phyloP scores from a whole-genome alignment of 2,329 filamentous ascomycete genomes.

The Hymenoscyphus fructigenus region DNA sequence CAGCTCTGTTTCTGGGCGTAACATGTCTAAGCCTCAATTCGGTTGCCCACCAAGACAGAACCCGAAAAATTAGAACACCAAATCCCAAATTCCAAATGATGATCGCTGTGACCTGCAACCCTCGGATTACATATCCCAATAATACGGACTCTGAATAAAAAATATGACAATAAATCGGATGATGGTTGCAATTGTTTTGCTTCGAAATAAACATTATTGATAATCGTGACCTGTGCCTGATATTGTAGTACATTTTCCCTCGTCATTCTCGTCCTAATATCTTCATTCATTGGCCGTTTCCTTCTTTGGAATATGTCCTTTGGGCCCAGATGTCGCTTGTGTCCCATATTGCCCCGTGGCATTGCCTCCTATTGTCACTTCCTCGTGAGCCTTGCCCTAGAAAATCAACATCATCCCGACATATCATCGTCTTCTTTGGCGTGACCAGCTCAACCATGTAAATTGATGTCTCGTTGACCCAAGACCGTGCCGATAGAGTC shows the following conservation, averaged over 20 bases:
- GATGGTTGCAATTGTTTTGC: background rate
- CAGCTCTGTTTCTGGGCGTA: background rate
- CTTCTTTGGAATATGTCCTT: background rate
- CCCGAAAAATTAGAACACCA: background rate
- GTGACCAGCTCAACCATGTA: background rate
- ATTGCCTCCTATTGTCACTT: background rate
- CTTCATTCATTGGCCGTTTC: background rate
- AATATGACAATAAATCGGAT: background rate
- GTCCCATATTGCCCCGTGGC: background rate
- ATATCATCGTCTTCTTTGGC: background rate
- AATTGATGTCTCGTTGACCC: background rate
- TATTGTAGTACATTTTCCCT: background rate
- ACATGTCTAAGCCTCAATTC: background rate
- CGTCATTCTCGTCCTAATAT: background rate
- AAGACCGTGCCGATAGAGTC: background rate
- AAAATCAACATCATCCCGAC: background rate
- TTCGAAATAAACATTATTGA: background rate
- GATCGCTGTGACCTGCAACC: background rate
- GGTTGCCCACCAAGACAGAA: background rate
- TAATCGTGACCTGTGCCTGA: background rate
- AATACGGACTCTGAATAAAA: background rate
- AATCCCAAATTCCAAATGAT: background rate
- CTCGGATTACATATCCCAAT: background rate
- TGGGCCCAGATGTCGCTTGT: background rate
- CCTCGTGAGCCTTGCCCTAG: background rate